Evolutionary conservation across 2,329 filamentous ascomycete genomes (phyloP).

Genomic region (Phaeosphaeriaceae sp.): DNA sequence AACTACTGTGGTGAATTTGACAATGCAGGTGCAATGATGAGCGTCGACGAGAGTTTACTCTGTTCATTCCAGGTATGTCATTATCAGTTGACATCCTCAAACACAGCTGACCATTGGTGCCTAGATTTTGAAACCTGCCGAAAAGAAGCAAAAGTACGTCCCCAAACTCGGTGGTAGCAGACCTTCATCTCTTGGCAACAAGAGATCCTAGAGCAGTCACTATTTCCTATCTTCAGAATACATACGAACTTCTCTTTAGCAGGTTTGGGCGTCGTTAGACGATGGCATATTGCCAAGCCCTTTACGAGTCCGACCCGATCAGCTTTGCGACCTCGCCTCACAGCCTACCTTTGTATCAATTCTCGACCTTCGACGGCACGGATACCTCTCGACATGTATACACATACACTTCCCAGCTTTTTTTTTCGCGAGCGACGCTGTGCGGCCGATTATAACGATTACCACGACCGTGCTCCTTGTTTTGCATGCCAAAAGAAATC

Average conservation of each 20-base stretch:
- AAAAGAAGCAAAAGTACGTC: constrained; percentile 99
- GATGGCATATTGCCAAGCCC: constrained; percentile 40
- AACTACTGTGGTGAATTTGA: constrained; percentile 99
- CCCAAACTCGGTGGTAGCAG: constrained; percentile 73
- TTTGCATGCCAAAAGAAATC: constrained; percentile 9
- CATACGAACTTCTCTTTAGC: constrained; percentile 65
- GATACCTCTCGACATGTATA: constrained; percentile 38
- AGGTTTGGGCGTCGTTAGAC: constrained; percentile 94
- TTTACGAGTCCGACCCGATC: constrained; percentile 40
- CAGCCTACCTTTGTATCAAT: constrained; percentile 41
- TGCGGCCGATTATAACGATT: constrained; percentile 20
- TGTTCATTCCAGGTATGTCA: constrained; percentile 92
- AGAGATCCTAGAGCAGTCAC: constrained; percentile 66
- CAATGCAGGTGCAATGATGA: constrained; percentile 99
- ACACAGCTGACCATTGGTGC: constrained; percentile 23
- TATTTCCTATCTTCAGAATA: constrained; percentile 44
- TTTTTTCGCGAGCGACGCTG: constrained; percentile 26
- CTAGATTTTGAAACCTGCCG: constrained; percentile 97
- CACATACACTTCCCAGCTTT: constrained; percentile 28
- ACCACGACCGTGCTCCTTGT: constrained; percentile 12
- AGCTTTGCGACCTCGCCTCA: constrained; percentile 33
- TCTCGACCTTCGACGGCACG: constrained; percentile 39
- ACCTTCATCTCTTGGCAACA: constrained; percentile 73
- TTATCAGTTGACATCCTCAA: not conserved
- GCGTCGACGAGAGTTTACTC: constrained; percentile 95